Conservation (phyloP, 352 stramenopile species). For the Phytopythium boreale region DNA sequence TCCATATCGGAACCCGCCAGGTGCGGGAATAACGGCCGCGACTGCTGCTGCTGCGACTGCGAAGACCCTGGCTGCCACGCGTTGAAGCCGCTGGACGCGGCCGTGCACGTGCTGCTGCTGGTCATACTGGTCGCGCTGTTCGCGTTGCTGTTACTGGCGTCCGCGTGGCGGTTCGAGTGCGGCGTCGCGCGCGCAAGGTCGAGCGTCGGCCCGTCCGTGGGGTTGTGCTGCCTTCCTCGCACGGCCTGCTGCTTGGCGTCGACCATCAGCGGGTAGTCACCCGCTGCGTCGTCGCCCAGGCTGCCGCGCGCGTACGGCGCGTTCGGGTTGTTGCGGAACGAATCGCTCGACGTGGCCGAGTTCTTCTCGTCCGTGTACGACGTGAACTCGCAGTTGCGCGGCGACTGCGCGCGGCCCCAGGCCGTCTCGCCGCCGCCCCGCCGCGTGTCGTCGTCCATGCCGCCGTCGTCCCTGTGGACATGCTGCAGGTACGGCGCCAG, state of each 20-base stretch:
- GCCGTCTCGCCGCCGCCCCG: constrained; percentile 26
- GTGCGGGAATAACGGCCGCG: constrained; percentile 19
- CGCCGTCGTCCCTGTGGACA: constrained; percentile 67
- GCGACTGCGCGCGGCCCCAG: constrained; percentile 44
- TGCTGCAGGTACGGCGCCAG: constrained; percentile 85
- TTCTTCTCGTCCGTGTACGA: constrained; percentile 52
- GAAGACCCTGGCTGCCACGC: constrained; percentile 1
- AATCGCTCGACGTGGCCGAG: constrained; percentile 59
- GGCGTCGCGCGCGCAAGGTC: constrained; percentile 7
- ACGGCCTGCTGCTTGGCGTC: constrained; percentile 24
- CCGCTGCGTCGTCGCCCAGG: constrained; percentile 1
- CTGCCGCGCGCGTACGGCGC: constrained; percentile 13
- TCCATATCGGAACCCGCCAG: constrained; percentile 20
- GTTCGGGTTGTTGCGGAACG: constrained; percentile 48
- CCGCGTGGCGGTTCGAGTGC: not conserved
- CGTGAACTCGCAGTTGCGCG: constrained; percentile 42
- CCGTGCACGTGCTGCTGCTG: constrained; percentile 10
- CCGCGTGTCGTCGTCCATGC: constrained; percentile 51
- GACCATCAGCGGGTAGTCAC: constrained; percentile 13
- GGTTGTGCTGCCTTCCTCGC: constrained; percentile 4
- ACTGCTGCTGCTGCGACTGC: constrained; percentile 12
- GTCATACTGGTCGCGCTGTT: constrained; percentile 12
- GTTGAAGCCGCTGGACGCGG: constrained; percentile 4
- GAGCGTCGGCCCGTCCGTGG: constrained; percentile 8
- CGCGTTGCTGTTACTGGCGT: constrained; percentile 2